Percentiles rank a stretch among this genome's conserved stretches.
phyloP scores from a whole-genome alignment of 805 yeast species.

The Candida boleticola region DNA sequence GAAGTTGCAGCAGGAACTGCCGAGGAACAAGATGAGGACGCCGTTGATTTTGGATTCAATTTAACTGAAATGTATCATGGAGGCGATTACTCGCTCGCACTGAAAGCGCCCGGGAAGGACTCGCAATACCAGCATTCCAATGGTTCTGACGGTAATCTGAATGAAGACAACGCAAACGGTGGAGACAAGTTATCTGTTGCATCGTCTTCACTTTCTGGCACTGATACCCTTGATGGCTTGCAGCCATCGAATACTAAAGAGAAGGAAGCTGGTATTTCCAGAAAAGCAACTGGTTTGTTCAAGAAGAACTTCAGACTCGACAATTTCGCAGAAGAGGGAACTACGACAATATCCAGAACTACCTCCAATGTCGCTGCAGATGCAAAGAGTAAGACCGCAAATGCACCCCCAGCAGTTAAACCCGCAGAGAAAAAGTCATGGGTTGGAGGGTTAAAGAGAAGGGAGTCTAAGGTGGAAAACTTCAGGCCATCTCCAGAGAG shows the following conservation, averaged over 20 bases:
- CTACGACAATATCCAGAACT: conserved; percentile 8
- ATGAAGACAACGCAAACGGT: conserved; percentile 1
- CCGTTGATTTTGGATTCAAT: conserved; percentile 34
- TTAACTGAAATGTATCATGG: conserved; percentile 32
- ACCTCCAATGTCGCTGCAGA: conserved; percentile 11
- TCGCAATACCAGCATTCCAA: conserved; percentile 1
- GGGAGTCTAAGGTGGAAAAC: conserved; percentile 10
- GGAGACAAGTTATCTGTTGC: conserved; percentile 7
- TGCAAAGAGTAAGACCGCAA: conserved; percentile 9
- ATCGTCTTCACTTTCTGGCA: conserved; percentile 6
- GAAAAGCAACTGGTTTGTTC: conserved; percentile 1
- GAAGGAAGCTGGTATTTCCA: not conserved
- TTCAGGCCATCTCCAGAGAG: conserved; percentile 22
- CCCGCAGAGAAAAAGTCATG: conserved; percentile 37
- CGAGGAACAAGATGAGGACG: conserved; percentile 21
- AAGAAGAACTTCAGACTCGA: conserved; percentile 6
- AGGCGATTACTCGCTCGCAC: conserved; percentile 22
- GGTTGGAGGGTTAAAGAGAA: conserved; percentile 26
- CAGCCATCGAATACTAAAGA: not conserved
- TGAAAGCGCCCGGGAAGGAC: conserved; percentile 6
- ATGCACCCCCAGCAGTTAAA: conserved; percentile 6
- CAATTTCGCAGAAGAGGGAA: conserved; percentile 4
- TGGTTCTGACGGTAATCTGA: conserved; percentile 3
- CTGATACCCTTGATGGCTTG: conserved; percentile 7
- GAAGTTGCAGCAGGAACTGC: conserved; percentile 11